phyloP scores from a whole-genome alignment of 805 yeast genomes.

The Candida vartiovaarae region DNA sequence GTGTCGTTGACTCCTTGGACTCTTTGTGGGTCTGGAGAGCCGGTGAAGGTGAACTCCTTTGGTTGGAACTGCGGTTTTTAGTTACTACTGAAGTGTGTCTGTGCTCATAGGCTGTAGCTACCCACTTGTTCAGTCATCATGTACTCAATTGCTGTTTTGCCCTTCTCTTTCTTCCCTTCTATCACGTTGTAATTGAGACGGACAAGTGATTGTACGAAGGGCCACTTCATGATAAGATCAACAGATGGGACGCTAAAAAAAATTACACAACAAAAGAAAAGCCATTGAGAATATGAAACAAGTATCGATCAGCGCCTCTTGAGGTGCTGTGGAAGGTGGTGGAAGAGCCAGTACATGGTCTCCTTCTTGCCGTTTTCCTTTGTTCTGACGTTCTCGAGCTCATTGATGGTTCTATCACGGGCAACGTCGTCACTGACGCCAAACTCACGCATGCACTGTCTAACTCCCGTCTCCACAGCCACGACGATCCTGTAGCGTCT shows the following conservation, averaged over 20 bases:
- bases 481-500: constrained; percentile 21
- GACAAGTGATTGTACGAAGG: too few relatives aligned
- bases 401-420: constrained; percentile 17
- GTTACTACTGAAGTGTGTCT: background rate
- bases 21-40: constrained; percentile 9
- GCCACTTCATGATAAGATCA: too few relatives aligned
- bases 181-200: too few relatives aligned
- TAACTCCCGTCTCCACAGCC: constrained; percentile 22
- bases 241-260: too few relatives aligned
- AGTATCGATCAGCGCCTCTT: constrained; percentile 14
- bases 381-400: constrained; percentile 18
- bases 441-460: constrained; percentile 13
- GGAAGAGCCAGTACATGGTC: constrained; percentile 26
- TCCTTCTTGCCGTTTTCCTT: constrained; percentile 22
- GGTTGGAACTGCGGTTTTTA: constrained; percentile 1
- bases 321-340: constrained; percentile 21
- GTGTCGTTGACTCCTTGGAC: background rate
- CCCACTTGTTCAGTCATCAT: too few relatives aligned
- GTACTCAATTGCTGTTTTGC: too few relatives aligned
- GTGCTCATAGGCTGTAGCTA: background rate
- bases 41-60: constrained; percentile 1
- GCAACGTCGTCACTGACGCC: constrained; percentile 17
- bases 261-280: too few relatives aligned
- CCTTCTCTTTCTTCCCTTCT: too few relatives aligned
- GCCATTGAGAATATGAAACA: background rate